Conservation (phyloP, 192 early-diverging fungal species). For the Coemansia umbellata region DNA sequence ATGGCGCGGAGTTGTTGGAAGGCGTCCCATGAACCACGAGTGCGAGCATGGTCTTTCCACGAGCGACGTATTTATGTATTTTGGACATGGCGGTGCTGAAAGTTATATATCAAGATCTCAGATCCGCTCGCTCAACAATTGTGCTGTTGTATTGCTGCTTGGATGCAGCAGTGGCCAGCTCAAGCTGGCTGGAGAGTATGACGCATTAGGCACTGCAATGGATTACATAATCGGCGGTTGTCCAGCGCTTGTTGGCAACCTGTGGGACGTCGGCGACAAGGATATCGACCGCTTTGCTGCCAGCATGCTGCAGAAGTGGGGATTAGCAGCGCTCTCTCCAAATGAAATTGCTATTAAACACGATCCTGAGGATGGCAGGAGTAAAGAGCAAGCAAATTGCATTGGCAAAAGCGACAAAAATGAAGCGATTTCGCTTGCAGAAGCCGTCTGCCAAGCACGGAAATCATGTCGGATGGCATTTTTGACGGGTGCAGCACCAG, state of each 20-base stretch:
- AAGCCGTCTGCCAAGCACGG: slow-evolving; percentile 71
- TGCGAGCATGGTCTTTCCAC: slow-evolving; percentile 55
- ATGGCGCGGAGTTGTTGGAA: slow-evolving; percentile 74
- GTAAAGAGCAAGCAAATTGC: not conserved
- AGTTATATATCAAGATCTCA: slow-evolving; percentile 65
- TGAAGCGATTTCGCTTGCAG: slow-evolving; percentile 56
- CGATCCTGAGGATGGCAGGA: not conserved
- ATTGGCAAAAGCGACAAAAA: not conserved
- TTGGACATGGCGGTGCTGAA: slow-evolving; percentile 95
- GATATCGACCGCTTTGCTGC: slow-evolving; percentile 90
- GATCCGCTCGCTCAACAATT: slow-evolving; percentile 61
- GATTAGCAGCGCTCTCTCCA: slow-evolving; percentile 43
- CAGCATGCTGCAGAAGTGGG: slow-evolving; percentile 68
- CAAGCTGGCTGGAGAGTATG: slow-evolving; percentile 74
- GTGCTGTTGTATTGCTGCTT: slow-evolving; percentile 80
- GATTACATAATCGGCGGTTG: slow-evolving; percentile 85
- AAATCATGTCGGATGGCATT: slow-evolving; percentile 73
- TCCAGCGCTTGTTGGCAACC: slow-evolving; percentile 82
- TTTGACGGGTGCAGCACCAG: slow-evolving; percentile 87
- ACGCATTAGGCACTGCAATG: slow-evolving; percentile 77
- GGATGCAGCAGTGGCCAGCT: slow-evolving; percentile 93
- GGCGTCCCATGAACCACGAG: slow-evolving; percentile 64
- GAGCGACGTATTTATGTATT: slow-evolving; percentile 72
- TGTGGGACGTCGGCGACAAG: slow-evolving; percentile 98
- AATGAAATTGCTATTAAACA: slow-evolving; percentile 10